A percentile compares a stretch with the other conserved stretches of the same genome.
Conservation (phyloP, 2,329 filamentous ascomycete species). For the Coniella vitis region DNA sequence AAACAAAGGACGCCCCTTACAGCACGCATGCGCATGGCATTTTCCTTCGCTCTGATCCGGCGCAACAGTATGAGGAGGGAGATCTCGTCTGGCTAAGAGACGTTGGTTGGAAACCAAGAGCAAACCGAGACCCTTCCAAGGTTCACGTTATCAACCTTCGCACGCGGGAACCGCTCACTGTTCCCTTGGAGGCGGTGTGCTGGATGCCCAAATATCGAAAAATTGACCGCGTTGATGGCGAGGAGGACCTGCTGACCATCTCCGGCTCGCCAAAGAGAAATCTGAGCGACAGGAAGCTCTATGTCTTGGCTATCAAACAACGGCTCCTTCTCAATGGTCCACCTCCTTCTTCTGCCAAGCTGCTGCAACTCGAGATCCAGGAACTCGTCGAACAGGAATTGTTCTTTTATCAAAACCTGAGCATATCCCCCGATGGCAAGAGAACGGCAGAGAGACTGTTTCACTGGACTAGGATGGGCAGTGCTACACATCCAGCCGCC, state of each 20-base stretch:
- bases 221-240: conserved; percentile 1
- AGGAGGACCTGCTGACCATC: conserved; percentile 9
- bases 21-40: conserved; percentile 9
- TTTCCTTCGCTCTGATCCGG: neutral
- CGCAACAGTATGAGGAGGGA: neutral
- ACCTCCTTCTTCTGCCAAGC: neutral
- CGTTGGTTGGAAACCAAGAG: neutral
- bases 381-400: conserved; percentile 8
- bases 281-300: conserved; percentile 3
- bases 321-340: neutral
- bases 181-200: conserved; percentile 3
- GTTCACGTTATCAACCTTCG: conserved; percentile 8
- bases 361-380: neutral
- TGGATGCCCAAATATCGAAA: conserved; percentile 14
- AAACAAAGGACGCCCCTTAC: neutral
- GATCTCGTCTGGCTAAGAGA: conserved; percentile 11
- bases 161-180: conserved; percentile 1
- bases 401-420: conserved; percentile 10
- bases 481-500: neutral
- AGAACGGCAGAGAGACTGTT: neutral
- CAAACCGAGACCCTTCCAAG: neutral
- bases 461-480: neutral
- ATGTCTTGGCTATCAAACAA: conserved; percentile 5
- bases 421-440: neutral
- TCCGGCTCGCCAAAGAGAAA: conserved; percentile 4